Evolutionary conservation across 1,284 basidiomycete genomes (phyloP).

Genomic region (Papiliotrema laurentii): DNA sequence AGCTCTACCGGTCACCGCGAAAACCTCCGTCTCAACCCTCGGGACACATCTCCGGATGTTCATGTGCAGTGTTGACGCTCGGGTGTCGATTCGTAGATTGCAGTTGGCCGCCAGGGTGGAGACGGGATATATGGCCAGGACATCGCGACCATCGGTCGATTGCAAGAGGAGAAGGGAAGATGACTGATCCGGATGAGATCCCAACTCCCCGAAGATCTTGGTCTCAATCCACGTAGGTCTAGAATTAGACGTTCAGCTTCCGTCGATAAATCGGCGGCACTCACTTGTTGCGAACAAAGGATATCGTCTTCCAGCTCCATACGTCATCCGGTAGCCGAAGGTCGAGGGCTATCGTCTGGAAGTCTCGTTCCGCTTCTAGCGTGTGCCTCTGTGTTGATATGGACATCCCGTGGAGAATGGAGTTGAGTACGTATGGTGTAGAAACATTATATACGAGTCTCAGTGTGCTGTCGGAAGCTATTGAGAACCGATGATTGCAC

Average conservation of each 20-base stretch:
- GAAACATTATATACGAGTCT: no score
- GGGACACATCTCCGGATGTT: conserved; percentile 12
- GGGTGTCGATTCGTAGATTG: conserved; percentile 13
- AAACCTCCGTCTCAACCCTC: conserved; percentile 6
- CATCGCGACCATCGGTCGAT: conserved; percentile 7
- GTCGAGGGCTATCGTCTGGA: no score
- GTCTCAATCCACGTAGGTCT: conserved; percentile 23
- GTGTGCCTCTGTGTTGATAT: no score
- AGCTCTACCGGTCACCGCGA: conserved; percentile 14
- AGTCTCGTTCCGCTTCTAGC: no score
- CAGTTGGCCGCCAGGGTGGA: conserved; percentile 15
- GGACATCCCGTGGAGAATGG: no score
- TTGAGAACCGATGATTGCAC: no score
- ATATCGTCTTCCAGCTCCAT: no score
- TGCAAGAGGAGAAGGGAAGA: conserved; percentile 14
- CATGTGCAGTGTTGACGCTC: conserved; percentile 1
- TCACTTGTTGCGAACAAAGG: background rate
- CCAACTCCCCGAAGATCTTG: conserved; percentile 3
- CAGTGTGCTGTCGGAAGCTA: no score
- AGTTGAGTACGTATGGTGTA: no score
- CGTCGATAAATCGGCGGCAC: background rate
- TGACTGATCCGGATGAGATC: conserved; percentile 8
- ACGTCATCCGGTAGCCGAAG: no score
- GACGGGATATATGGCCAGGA: conserved; percentile 21
- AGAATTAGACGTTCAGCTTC: background rate